Conservation (phyloP, 1,284 basidiomycete species). For the Schizopora paradoxa region DNA sequence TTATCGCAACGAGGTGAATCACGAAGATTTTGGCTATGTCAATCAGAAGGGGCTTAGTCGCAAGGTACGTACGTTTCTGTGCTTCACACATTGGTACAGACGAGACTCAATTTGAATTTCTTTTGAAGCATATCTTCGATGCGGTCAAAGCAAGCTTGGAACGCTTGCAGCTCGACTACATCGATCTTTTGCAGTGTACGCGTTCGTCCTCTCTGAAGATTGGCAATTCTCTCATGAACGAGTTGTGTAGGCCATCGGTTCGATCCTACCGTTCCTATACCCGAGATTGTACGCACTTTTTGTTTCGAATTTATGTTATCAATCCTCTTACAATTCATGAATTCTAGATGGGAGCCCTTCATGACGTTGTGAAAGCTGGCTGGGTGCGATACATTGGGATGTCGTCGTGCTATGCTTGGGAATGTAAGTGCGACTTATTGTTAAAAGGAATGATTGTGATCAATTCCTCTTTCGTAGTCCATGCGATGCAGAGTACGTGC, state of each 20-base stretch:
- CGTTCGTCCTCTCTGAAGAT: conserved; percentile 23
- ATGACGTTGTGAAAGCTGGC: conserved; percentile 43
- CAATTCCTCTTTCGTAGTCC: conserved; percentile 22
- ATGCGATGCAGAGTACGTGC: conserved; percentile 32
- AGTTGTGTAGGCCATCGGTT: conserved; percentile 33
- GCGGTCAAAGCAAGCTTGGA: conserved; percentile 33
- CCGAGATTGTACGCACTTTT: conserved; percentile 28
- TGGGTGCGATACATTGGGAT: conserved; percentile 46
- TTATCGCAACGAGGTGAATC: not conserved
- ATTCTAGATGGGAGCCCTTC: conserved; percentile 51
- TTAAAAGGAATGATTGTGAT: not conserved
- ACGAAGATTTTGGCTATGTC: conserved; percentile 28
- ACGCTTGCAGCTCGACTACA: conserved; percentile 33
- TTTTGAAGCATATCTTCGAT: conserved; percentile 32
- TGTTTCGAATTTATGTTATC: not conserved
- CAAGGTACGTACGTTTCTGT: conserved; percentile 26
- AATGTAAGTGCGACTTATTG: conserved; percentile 26
- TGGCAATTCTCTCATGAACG: not conserved
- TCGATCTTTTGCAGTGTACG: conserved; percentile 31
- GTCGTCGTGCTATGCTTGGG: conserved; percentile 35
- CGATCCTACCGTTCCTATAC: conserved; percentile 40
- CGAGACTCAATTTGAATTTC: not conserved
- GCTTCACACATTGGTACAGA: not conserved
- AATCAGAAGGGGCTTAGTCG: conserved; percentile 36
- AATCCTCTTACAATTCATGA: conserved; percentile 35